A percentile compares a stretch with the other conserved stretches of the same genome.
These are phyloP conservation scores for Austroboletus novae-zelandiae DNA, from an alignment of 1,284 basidiomycete species.

Conservation along the genomic window DNA sequence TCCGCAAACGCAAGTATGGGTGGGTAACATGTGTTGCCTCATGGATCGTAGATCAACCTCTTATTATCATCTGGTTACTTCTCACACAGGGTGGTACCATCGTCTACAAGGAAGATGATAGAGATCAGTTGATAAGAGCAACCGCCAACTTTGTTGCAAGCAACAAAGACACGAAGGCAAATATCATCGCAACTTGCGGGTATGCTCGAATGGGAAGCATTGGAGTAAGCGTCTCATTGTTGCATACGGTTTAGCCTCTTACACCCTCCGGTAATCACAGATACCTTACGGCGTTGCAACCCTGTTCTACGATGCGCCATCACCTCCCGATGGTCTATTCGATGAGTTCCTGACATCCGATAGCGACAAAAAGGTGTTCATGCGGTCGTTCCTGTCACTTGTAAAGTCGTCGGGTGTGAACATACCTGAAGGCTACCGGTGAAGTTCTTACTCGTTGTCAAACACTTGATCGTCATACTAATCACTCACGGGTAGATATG, in stretches of 20 bases:
- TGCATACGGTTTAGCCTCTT: background rate
- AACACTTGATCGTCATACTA: background rate
- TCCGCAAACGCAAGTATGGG: constrained; percentile 60
- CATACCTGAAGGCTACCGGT: constrained; percentile 23
- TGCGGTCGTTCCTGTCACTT: constrained; percentile 39
- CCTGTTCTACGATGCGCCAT: constrained; percentile 45
- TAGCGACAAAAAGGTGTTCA: constrained; percentile 30
- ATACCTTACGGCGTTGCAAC: constrained; percentile 15
- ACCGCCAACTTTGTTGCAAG: constrained; percentile 49
- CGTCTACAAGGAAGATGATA: constrained; percentile 34
- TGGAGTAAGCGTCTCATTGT: constrained; percentile 16
- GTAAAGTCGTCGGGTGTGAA: constrained; percentile 23
- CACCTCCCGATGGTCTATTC: constrained; percentile 42
- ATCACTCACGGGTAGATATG: constrained; percentile 10
- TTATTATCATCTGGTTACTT: background rate
- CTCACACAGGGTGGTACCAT: constrained; percentile 52
- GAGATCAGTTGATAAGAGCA: constrained; percentile 36
- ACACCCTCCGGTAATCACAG: no score
- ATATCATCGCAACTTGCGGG: constrained; percentile 52
- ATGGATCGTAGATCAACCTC: background rate
- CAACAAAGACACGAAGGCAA: constrained; percentile 60
- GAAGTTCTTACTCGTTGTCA: constrained; percentile 24
- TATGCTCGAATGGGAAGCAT: constrained; percentile 30
- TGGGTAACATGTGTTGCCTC: constrained; percentile 21
- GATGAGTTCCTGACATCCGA: constrained; percentile 37